Evolutionary conservation across 179 eudicot species (phyloP).

Genomic region (Carnegiea gigantea): DNA sequence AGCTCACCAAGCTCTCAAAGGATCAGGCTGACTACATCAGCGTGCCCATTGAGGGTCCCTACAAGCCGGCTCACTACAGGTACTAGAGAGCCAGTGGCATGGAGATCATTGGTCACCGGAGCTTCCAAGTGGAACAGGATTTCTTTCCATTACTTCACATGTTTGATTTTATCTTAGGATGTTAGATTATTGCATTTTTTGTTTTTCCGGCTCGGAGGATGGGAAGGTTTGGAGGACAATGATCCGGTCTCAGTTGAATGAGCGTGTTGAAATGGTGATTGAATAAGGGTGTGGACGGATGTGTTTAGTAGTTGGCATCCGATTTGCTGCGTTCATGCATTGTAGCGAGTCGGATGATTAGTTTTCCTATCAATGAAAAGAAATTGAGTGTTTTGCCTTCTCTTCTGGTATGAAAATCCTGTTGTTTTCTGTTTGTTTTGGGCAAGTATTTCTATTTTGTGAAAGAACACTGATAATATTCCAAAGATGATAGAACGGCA

Average conservation of each 20-base stretch:
- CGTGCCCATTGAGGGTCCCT: conserved; percentile 67
- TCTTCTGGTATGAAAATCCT: neutral
- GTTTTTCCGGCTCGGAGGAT: conserved; percentile 9
- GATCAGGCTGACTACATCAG: conserved; percentile 79
- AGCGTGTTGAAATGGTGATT: conserved; percentile 19
- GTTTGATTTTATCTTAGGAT: conserved; percentile 8
- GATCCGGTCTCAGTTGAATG: conserved; percentile 16
- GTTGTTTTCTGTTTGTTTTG: neutral
- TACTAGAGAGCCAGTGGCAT: conserved; percentile 37
- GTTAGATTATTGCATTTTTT: neutral
- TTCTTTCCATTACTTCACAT: neutral
- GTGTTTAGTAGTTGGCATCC: conserved; percentile 24
- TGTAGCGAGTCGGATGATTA: conserved; percentile 22
- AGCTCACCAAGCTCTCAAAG: conserved; percentile 66
- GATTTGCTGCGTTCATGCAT: conserved; percentile 16
- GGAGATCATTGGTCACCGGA: conserved; percentile 4
- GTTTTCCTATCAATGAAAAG: conserved; percentile 24
- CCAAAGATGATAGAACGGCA: neutral
- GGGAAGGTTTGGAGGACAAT: conserved; percentile 12
- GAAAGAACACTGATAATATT: neutral
- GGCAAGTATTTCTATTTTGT: neutral
- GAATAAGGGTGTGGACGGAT: conserved; percentile 23
- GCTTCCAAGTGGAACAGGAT: neutral
- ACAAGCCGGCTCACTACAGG: conserved; percentile 89
- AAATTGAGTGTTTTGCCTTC: conserved; percentile 20